These are phyloP conservation scores for Podospora comata DNA, from an alignment of 495 filamentous ascomycete genomes.

Conservation along the genomic window DNA sequence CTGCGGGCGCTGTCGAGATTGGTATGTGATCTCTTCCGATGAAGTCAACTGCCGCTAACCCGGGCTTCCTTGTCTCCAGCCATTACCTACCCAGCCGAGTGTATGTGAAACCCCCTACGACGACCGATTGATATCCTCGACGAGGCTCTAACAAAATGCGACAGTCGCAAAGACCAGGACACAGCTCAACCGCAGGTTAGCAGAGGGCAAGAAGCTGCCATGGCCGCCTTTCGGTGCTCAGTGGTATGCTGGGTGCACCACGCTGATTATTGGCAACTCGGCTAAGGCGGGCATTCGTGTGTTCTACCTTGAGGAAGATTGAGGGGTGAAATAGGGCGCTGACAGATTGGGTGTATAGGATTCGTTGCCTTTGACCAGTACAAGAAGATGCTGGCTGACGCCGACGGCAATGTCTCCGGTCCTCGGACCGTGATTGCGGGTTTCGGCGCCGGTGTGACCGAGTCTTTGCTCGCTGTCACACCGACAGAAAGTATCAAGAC, in stretches of 20 bases:
- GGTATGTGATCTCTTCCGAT: conserved; percentile 43
- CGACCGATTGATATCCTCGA: conserved; percentile 15
- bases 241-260: conserved; percentile 98
- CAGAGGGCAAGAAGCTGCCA: conserved; percentile 80
- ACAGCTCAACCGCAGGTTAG: conserved; percentile 84
- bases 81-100: conserved; percentile 97
- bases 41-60: conserved; percentile 20
- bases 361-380: conserved; percentile 96
- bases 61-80: conserved; percentile 45
- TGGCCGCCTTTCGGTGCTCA: conserved; percentile 91
- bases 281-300: conserved; percentile 90
- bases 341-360: conserved; percentile 46
- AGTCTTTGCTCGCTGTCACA: conserved; percentile 89
- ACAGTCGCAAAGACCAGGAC: conserved; percentile 87
- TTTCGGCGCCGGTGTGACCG: conserved; percentile 91
- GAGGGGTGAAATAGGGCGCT: conserved; percentile 2
- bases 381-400: conserved; percentile 77
- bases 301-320: conserved; percentile 28
- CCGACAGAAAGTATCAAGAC: conserved; percentile 99
- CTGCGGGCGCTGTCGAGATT: conserved; percentile 93
- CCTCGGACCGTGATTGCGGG: conserved; percentile 89
- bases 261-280: conserved; percentile 93
- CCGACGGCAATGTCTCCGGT: conserved; percentile 83
- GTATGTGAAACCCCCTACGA: conserved; percentile 43
- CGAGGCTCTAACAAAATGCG: conserved; percentile 17